Evolutionary conservation across 1,139 yeast species (phyloP), one percentile per base, ranked within the genome.

Genomic region (Kodamaea sp.): DNA sequence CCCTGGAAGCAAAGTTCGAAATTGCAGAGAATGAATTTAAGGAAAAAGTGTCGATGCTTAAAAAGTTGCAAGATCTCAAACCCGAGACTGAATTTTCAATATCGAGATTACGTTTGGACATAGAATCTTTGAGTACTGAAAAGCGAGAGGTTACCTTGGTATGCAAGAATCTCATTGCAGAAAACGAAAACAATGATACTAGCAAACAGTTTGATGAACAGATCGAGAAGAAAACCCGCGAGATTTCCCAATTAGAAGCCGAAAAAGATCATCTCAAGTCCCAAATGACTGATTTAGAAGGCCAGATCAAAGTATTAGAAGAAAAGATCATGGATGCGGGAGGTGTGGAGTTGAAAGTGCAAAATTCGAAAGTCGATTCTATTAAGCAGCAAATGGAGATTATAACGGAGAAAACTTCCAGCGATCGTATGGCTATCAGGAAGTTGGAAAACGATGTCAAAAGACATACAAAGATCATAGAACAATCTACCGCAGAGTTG

Each of bases 321-420:
- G 87, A 82, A 38, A 73, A 82, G 52, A 87, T 94, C 23, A 79
- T 90, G 86, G 83, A 85, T 39, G 84, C 89, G 34, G 98, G 99
- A 35, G 99, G 99, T 44, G 83, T 86, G 9, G 82, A 82, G 43
- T 70, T 92, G 44, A 80, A 90, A 37, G 60, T 85, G 42, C 96
- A 89, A 51, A 85, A 80, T 46, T 76, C 94, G 1, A 84, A 80
- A 50, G 96, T 92, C 9, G 92, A 82, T 49, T 83, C 94, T 1
- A 68, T 85, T 24, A 69, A 70, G 31, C 88, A 85, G 48, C 76
- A 79, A 48, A 74, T 86, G 28, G 86, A 83, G 39, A 74, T 84
- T 14, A 61, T 79, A 15, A 67, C 63, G 22, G 79, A 78, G 26
- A 80, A 78, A 46, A 68, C 80, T n/a, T 71, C 83, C 4, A 76